Base-by-base conservation (phyloP, 257 asterid species). In the Nicotiana noctiflora region DNA sequence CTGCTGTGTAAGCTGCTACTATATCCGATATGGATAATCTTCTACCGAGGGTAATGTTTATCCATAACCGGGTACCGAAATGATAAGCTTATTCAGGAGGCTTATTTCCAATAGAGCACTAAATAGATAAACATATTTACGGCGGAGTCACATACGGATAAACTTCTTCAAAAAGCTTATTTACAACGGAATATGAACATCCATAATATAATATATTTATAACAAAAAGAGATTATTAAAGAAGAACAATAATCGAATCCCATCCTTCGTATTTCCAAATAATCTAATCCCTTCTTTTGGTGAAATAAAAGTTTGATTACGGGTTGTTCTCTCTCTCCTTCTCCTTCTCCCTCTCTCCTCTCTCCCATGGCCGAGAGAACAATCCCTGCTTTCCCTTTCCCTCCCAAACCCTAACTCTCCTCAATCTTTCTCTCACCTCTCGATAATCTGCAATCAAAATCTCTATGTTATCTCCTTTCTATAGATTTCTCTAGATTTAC, bases 301-400 rank as follows among this genome's bases (percentile, higher is more conserved):
- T 49, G 61, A 37, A 51, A 72, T 46, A 49, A 72, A 49, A 14
- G 15, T 49, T 14, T 46, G 14, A 49, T 72, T 72, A 23, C 81
- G 65, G 49, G 1, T 64, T 64, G 76, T 76, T 51, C 76, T 31
- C 76, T 46, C 80, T 46, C 80, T 66, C 56, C 11, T 10, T 37
- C 80, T 34, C 32, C 32, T 52, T 31, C 61, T 53, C 72, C 46
- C 46, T 6, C 44, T 40, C 46, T 40, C 46, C 83, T 83, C 84
- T 84, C 85, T 82, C 85, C 91, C 86, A 85, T 85, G 88, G 82
- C 76, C 46, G 65, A 70, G 80, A 79, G 75, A 83, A 83, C 67
- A 57, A 70, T 37, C 72, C 37, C 1, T 74, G 14, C 14, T 76
- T 68, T 68, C 64, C 15, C 83, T n/a, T 66, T 56, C 6, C 21